phyloP scores from a whole-genome alignment of 2,329 filamentous ascomycete species.

The Fusarium sp. region DNA sequence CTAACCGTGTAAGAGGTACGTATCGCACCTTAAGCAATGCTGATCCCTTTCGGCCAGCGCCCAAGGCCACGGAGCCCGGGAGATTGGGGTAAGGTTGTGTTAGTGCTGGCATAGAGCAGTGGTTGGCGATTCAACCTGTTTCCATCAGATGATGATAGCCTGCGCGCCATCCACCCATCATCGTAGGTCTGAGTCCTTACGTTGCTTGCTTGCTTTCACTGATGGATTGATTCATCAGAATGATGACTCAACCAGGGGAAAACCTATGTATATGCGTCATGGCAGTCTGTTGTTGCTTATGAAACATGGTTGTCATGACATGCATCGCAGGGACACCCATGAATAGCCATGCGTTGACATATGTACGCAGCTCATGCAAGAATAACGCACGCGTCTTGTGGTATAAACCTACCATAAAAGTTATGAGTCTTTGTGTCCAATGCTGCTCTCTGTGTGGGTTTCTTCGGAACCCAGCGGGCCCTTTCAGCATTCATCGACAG shows the following conservation, averaged over 20 bases:
- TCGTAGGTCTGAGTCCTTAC: background rate
- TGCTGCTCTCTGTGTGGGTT: background rate
- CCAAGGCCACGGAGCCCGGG: slow-evolving; percentile 31
- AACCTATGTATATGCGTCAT: slow-evolving; percentile 32
- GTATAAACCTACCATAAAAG: slow-evolving; percentile 1
- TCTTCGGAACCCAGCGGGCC: slow-evolving; percentile 22
- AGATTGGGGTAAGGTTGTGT: slow-evolving; percentile 40
- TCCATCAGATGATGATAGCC: slow-evolving; percentile 27
- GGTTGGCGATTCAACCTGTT: slow-evolving; percentile 28
- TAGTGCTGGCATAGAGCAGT: slow-evolving; percentile 18
- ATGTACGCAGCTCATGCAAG: slow-evolving; percentile 7
- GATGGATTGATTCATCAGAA: slow-evolving; percentile 15
- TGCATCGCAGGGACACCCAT: slow-evolving; percentile 33
- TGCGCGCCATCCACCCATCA: slow-evolving; percentile 32
- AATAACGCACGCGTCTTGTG: slow-evolving; percentile 26
- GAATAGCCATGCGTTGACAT: slow-evolving; percentile 13
- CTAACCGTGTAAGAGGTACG: slow-evolving; percentile 19
- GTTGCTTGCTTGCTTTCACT: background rate
- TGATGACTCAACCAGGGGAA: slow-evolving; percentile 25
- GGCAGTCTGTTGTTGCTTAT: slow-evolving; percentile 12
- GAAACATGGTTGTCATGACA: slow-evolving; percentile 40
- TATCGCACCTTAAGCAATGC: background rate
- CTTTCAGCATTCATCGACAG: slow-evolving; percentile 26
- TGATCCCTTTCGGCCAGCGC: slow-evolving; percentile 29
- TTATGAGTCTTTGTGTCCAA: slow-evolving; percentile 27